A percentile compares a stretch with the other conserved stretches of the same genome.
Conservation (phyloP, 164 flowering plant genomes). For the Magnolia changhungtana region DNA sequence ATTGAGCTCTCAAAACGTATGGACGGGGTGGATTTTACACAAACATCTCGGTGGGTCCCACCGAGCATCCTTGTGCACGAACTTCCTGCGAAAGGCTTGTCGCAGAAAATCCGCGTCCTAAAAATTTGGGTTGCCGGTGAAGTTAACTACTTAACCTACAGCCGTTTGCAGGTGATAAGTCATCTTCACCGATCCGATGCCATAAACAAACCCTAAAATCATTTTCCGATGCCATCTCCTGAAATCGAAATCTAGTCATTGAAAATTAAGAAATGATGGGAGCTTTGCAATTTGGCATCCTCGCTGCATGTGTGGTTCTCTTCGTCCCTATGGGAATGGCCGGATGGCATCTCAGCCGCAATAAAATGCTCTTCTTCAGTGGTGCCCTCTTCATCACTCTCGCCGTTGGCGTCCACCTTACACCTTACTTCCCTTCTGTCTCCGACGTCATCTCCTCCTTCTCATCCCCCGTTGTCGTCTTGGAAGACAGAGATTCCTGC, state of each 20-base stretch:
- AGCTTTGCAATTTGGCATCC: constrained; percentile 54
- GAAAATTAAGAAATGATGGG: constrained; percentile 19
- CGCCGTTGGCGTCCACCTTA: constrained; percentile 81
- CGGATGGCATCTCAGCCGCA: constrained; percentile 90
- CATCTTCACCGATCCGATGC: not conserved
- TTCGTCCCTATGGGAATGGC: constrained; percentile 93
- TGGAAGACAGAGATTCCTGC: constrained; percentile 51
- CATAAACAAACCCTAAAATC: not conserved
- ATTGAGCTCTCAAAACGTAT: too few relatives aligned
- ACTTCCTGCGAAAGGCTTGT: too few relatives aligned
- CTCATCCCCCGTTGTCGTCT: constrained; percentile 26
- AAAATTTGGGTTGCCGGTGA: too few relatives aligned
- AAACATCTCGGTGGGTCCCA: too few relatives aligned
- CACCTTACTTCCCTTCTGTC: constrained; percentile 77
- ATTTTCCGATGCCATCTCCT: not conserved
- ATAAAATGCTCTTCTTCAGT: constrained; percentile 90
- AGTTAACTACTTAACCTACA: not conserved
- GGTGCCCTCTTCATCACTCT: constrained; percentile 85
- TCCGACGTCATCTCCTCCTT: constrained; percentile 35
- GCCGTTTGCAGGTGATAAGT: not conserved
- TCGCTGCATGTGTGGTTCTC: constrained; percentile 78
- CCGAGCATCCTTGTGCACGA: too few relatives aligned
- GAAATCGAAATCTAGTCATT: not conserved
- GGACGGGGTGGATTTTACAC: too few relatives aligned
- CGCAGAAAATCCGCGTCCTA: too few relatives aligned